Evolutionary conservation across 257 asterid species (phyloP).

Genomic region (Coffea canephora): DNA sequence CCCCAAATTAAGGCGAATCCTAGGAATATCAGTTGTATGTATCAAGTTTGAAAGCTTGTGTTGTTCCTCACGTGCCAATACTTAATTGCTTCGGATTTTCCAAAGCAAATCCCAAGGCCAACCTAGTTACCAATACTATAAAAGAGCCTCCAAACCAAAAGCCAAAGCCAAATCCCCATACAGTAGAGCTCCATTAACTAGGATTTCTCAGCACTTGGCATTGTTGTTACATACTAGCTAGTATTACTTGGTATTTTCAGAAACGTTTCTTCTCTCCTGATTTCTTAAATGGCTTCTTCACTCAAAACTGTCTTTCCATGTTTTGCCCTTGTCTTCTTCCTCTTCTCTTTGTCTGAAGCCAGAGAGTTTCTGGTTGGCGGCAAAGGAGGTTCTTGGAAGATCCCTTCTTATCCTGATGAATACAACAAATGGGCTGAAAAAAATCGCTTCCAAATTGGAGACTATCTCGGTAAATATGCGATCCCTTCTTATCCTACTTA

Average conservation of each 20-base stretch:
- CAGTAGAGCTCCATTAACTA: background rate
- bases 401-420: constrained; percentile 51
- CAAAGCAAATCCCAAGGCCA: constrained; percentile 14
- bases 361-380: constrained; percentile 37
- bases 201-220: background rate
- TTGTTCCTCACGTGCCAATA: background rate
- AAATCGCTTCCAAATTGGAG: constrained; percentile 52
- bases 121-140: background rate
- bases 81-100: constrained; percentile 3
- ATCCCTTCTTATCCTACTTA: background rate
- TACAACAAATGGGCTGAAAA: constrained; percentile 49
- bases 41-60: background rate
- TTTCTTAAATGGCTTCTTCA: constrained; percentile 36
- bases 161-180: background rate
- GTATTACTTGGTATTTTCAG: background rate
- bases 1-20: no score
- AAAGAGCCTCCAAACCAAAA: background rate
- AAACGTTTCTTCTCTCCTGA: background rate
- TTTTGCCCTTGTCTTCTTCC: constrained; percentile 22
- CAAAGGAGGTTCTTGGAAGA: constrained; percentile 37
- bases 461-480: constrained; percentile 44
- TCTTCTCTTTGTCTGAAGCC: constrained; percentile 33
- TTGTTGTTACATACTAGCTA: background rate
- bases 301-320: constrained; percentile 23
- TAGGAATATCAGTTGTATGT: background rate